Conservation (phyloP, 2,329 filamentous ascomycete genomes). For the Phyllosticta citrichinensis region DNA sequence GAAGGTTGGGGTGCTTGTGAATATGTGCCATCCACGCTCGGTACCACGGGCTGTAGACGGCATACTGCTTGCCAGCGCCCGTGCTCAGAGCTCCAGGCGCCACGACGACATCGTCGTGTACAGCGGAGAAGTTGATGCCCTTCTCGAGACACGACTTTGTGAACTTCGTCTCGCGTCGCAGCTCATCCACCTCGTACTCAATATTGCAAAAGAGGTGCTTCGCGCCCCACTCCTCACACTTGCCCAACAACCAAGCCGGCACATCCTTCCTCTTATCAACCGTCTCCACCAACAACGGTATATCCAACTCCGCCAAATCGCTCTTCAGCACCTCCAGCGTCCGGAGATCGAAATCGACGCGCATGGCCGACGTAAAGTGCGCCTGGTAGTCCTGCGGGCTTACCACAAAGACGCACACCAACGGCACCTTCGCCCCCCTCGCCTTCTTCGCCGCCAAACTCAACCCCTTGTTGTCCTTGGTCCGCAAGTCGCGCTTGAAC, state of each 20-base stretch:
- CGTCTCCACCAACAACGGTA: constrained; percentile 68
- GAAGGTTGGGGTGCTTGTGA: constrained; percentile 56
- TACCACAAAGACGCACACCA: constrained; percentile 69
- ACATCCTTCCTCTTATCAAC: constrained; percentile 56
- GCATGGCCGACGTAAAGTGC: constrained; percentile 60
- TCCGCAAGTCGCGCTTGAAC: constrained; percentile 78
- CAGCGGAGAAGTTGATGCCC: constrained; percentile 58
- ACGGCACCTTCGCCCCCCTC: constrained; percentile 54
- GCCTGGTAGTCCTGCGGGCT: constrained; percentile 80
- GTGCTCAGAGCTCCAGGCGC: constrained; percentile 58
- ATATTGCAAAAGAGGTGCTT: constrained; percentile 72
- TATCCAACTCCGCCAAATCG: constrained; percentile 60
- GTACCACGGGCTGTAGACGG: constrained; percentile 79
- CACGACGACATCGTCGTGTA: constrained; percentile 77
- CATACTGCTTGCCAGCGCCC: constrained; percentile 66
- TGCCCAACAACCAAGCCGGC: constrained; percentile 49
- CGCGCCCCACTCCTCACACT: constrained; percentile 62
- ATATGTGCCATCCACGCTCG: constrained; percentile 64
- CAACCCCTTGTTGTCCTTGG: constrained; percentile 63
- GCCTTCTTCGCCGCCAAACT: constrained; percentile 57
- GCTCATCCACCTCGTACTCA: constrained; percentile 86
- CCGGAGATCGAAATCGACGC: constrained; percentile 74
- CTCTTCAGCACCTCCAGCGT: constrained; percentile 54
- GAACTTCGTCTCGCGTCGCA: constrained; percentile 64
- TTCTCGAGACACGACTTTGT: constrained; percentile 50